Evolutionary conservation across 2,329 filamentous ascomycete species (phyloP), one percentile per base, ranked within the genome.

Genomic region (Cladosporium sp.): DNA sequence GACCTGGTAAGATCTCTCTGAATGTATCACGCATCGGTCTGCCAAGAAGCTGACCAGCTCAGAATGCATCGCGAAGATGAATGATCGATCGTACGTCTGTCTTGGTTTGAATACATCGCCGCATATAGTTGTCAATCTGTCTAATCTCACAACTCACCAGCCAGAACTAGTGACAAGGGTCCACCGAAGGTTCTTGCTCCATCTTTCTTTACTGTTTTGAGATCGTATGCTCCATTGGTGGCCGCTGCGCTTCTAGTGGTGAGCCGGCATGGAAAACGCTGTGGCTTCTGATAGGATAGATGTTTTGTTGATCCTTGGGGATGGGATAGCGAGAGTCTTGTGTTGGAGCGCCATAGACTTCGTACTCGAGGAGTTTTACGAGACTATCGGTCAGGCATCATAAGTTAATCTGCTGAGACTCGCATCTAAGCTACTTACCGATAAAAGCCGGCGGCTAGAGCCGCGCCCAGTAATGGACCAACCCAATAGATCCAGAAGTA

Each of bases 401-500:
- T 16, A 16, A 16, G 14, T 16, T 16, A 16, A 16, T 16, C 14
- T 16, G 14, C 14, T 16, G 14, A 16, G 14, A 41, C 19, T 33
- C 65, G 14, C 14, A 16, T 16, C 14, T 16, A 16, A 16, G 14
- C 14, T 16, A 16, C 14, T 16, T 16, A 56, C 14, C 61, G 62
- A 52, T 66, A 67, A 54, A 67, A 67, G n/a, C 58, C 61, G 33
- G 58, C 65, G 3, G 64, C 64, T 1, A 67, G 28, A 19, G 65
- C 53, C 9, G 64, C 59, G 31, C 65, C 65, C 9, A 58, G 54
- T 0, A 59, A 33, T 2, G 65, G 65, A 2, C 65, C 65, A 14
- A 67, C 43, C 65, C 65, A 65, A 52, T 65, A 65, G 14, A 65
- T 56, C 70, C 71, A 74, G 54, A 73, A 71, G 51, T 72, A 67